Base-by-base conservation (phyloP, 352 stramenopile genomes). In the Globisporangium yorkense region DNA sequence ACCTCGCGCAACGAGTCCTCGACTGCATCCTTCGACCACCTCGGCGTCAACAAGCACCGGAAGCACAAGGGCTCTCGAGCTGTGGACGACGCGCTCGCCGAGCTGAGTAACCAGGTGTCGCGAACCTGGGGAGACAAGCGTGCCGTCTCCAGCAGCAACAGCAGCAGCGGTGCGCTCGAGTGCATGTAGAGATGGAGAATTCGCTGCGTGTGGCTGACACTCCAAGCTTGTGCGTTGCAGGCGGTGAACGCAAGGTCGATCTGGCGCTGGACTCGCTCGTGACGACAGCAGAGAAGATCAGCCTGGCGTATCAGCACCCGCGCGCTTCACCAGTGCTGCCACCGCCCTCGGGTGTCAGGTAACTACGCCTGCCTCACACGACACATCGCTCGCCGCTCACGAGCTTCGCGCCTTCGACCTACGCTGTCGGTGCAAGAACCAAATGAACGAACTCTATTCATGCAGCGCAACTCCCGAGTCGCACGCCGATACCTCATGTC, bases 201-300 rank as follows among this genome's bases (percentile, higher is more conserved):
- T 15, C 4, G 12, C 35, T 5, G 12, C 10, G 35, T 15, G 0
- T 4, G 2, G 6, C 18, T 63, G 43, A 47, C 24, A 24, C 0
- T 18, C 3, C 15, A 20, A 29, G 2, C 31, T 16, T 44, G 39
- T 44, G 21, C 3, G 13, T 57, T 27, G 20, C 39, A 67, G 61
- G 51, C 20, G 56, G 58, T 8, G 70, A 81, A 40, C 68, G 69
- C 51, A 68, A 62, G 21, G 73, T 89, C 21, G 75, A 87, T 31
- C 49, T 72, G 50, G 77, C 80, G 21, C 59, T 88, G 29, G 72
- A 82, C 35, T 73, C 73, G 43, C 74, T 89, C n/a, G 70, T 88
- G 44, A 74, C 77, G 4, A 88, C 72, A 2, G 80, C 77, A 3
- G 76, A 87, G 46, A 84, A 84, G 55, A 71, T 89, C 31, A 69